Base-by-base conservation (phyloP, 768 basidiomycete genomes). In the Auricularia sp. region DNA sequence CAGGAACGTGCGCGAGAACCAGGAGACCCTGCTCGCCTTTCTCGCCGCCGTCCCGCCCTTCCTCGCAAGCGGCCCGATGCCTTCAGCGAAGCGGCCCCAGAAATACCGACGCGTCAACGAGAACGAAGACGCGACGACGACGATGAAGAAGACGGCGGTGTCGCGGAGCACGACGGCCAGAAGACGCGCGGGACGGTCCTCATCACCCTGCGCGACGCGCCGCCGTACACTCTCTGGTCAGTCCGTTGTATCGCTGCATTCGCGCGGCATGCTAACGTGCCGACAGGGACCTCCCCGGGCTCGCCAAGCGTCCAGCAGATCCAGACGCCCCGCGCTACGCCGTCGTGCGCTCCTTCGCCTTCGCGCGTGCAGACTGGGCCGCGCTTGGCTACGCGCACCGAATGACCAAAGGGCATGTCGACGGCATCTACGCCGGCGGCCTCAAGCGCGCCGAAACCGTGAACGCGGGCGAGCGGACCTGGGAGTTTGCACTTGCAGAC, bases 1-100 rank as follows among this genome's bases (percentile, higher is more conserved):
- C 71, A 84, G 95, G 61, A 98, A 97, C 75, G 91, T 98, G 66
- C 76, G 90, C 16, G 87, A 88, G 5, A 97, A 98, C 73, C 96
- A 98, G 70, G 70, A 86, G 21, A 81, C 97, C 21, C 76, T 98
- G 37, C 80, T 97, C 34, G 85, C 83, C 4, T 97, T 97, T 72
- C 77, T 98, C 61, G 84, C 87, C 18, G 91, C 89, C 16, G 88
- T 85, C 34, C 78, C 85, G 0, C 77, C 81, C 6, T 74, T 88
- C 29, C 77, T 98, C 33, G 76, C 78, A 10, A 69, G 70, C 21
- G 95, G 91, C 37, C 74, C 83, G 14, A 69, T 81, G 54, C 87
- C 89, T 5, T 70, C 71, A 5, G 62, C 80, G 8, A 73, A 71
- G 7, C 34, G 11, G 24, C 10, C 56, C 24, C 24, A 34, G 24